Evolutionary conservation across 805 yeast genomes (phyloP).

Genomic region (Starmerella riodocensis): DNA sequence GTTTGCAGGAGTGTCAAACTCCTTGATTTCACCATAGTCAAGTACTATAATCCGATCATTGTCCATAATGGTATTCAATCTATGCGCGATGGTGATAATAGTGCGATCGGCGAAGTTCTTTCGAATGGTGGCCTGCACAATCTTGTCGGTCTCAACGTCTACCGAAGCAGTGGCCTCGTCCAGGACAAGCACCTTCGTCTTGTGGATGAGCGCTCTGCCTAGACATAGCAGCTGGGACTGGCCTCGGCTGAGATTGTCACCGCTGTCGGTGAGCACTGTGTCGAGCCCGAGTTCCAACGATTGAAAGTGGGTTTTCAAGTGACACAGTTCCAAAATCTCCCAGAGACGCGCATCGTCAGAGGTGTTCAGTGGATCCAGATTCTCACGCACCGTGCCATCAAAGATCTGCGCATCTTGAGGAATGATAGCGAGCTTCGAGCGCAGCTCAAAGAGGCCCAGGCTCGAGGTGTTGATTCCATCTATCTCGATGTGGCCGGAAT

Average conservation of each 20-base stretch:
- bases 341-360: slow-evolving; percentile 62
- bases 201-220: slow-evolving; percentile 61
- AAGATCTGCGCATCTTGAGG: slow-evolving; percentile 92
- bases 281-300: slow-evolving; percentile 39
- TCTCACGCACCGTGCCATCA: slow-evolving; percentile 73
- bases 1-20: slow-evolving; percentile 49
- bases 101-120: slow-evolving; percentile 53
- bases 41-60: slow-evolving; percentile 61
- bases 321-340: slow-evolving; percentile 67
- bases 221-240: slow-evolving; percentile 70
- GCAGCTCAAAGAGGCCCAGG: slow-evolving; percentile 64
- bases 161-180: slow-evolving; percentile 78
- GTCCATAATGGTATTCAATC: slow-evolving; percentile 69
- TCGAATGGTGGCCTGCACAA: slow-evolving; percentile 65
- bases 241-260: slow-evolving; percentile 66
- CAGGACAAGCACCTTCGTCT: slow-evolving; percentile 53
- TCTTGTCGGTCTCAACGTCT: slow-evolving; percentile 63
- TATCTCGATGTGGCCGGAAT: slow-evolving; percentile 51
- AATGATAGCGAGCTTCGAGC: slow-evolving; percentile 67
- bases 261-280: slow-evolving; percentile 51
- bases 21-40: slow-evolving; percentile 54
- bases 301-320: slow-evolving; percentile 53
- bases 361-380: slow-evolving; percentile 65
- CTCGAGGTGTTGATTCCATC: slow-evolving; percentile 56
- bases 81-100: slow-evolving; percentile 72